phyloP scores from a whole-genome alignment of 192 early-diverging fungal species.

The Diversispora eburnea region DNA sequence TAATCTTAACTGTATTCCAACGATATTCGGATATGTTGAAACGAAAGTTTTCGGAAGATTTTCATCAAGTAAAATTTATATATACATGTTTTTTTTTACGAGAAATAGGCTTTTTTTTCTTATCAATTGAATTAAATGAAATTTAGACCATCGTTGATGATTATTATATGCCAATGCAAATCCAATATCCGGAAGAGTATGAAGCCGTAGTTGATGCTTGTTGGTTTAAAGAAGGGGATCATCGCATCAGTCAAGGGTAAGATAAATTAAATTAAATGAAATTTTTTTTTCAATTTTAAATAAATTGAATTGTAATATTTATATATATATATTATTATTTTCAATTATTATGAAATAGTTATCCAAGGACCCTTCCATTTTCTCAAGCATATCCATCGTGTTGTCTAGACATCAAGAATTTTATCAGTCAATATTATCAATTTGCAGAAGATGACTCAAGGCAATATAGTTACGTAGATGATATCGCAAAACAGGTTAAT shows the following conservation, averaged over 20 bases:
- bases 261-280: not conserved
- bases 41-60: constrained; percentile 56
- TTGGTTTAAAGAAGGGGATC: constrained; percentile 54
- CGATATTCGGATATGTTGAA: constrained; percentile 77
- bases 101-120: not conserved
- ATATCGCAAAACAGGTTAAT: constrained; percentile 69
- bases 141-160: constrained; percentile 77
- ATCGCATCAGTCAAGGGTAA: constrained; percentile 28
- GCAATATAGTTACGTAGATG: constrained; percentile 83
- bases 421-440: constrained; percentile 76
- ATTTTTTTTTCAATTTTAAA: not conserved
- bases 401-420: constrained; percentile 65
- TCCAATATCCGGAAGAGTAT: constrained; percentile 61
- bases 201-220: constrained; percentile 59
- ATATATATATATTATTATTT: not conserved
- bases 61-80: constrained; percentile 58
- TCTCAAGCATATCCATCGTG: constrained; percentile 74
- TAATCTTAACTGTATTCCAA: constrained; percentile 74
- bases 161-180: constrained; percentile 74
- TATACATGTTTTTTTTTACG: not conserved
- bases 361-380: constrained; percentile 73
- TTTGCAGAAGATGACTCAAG: constrained; percentile 83
- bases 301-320: not conserved
- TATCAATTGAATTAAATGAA: constrained; percentile 6
- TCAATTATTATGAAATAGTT: constrained; percentile 40